phyloP scores from a whole-genome alignment of 345 rosid species.

The Eucalyptus camaldulensis region DNA sequence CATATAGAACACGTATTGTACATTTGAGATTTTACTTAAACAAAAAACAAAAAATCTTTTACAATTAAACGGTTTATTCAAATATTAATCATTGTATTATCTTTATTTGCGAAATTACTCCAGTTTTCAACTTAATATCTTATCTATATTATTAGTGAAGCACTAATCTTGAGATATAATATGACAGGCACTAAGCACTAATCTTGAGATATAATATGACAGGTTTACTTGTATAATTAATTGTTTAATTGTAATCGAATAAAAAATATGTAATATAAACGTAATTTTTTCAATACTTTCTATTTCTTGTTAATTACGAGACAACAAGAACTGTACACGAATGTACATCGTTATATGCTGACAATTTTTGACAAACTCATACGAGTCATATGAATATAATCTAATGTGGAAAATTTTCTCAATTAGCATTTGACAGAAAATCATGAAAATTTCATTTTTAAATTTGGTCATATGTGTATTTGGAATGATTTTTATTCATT shows the following conservation, averaged over 20 bases:
- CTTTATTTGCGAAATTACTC: background rate
- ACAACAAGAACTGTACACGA: background rate
- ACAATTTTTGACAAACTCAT: background rate
- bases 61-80: background rate
- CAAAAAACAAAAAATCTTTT: background rate
- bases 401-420: background rate
- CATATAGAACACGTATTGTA: background rate
- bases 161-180: background rate
- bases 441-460: background rate
- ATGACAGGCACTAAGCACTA: background rate
- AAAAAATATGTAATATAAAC: background rate
- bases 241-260: background rate
- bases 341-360: background rate
- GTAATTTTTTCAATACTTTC: background rate
- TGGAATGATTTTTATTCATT: background rate
- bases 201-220: background rate
- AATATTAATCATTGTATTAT: background rate
- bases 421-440: background rate
- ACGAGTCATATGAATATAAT: background rate
- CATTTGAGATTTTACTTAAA: background rate
- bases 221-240: background rate
- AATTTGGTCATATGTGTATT: background rate
- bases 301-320: background rate
- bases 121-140: background rate
- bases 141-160: background rate